Evolutionary conservation across 768 basidiomycete genomes (phyloP), one percentile per base, ranked within the genome.

Genomic region (Omphalotus guepiniiformis): DNA sequence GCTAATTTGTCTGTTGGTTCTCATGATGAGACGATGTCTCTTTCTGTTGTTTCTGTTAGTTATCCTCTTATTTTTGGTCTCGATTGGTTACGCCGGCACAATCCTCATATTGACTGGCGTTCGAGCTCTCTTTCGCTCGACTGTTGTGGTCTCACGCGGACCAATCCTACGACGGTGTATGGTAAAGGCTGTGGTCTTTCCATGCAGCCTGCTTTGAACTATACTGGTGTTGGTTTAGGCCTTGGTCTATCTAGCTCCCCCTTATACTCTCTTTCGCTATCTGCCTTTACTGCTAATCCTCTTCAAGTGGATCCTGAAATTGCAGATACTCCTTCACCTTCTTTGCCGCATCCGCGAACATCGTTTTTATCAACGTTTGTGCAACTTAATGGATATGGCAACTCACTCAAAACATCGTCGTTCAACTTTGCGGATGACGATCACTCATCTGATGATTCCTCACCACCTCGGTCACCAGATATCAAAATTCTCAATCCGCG

Each of bases 41-140:
- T 66, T 2, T 55, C 40, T 19, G 50, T 64, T 13, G 56, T 68
- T 15, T 58, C 61, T 12, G 56, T 62, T 18, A 39, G 48, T 1
- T 63, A 59, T 40, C 61, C 66, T 2, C 36, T 65, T 23, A 63
- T 63, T 34, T 49, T 62, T 25, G 61, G 61, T 18, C 48, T 59
- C 18, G 52, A 57, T 43, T 62, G 62, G 59, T 58, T 63, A 16
- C 25, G 34, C 16, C 50, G 50, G 29, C 58, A 59, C 39, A 62
- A 61, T 47, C 60, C 61, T 3, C 34, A 34, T 11, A 57, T 64
- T 39, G 53, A 64, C 45, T 64, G 62, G 63, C 38, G 47, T 30
- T 27, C 30, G 12, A 30, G 35, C 18, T 30, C 53, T 29, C 57
- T 63, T 42, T 47, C 51, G 18, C 58, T 65, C 28, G 34, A 48